Percentiles rank a stretch among this genome's conserved stretches.
These are phyloP conservation scores for Exophiala alcalophila DNA, from an alignment of 2,329 filamentous ascomycete genomes.

Conservation along the genomic window DNA sequence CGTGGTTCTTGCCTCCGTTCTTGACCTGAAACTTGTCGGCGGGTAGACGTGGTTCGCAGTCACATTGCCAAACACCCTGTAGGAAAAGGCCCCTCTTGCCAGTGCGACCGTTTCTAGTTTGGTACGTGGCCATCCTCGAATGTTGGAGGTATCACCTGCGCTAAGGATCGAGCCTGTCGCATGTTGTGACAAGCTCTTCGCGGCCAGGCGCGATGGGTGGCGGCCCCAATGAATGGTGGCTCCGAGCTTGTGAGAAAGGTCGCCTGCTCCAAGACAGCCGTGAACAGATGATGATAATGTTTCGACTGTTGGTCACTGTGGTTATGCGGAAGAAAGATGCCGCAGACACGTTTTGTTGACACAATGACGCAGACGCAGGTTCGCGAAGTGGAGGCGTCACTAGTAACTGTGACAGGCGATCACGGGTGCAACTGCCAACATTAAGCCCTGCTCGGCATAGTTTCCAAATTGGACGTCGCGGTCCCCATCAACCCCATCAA, in stretches of 20 bases:
- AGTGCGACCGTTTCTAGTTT: conserved; percentile 27
- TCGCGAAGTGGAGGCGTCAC: too few species aligned
- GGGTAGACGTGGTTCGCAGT: conserved; percentile 54
- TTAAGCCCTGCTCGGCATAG: neutral
- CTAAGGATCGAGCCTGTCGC: too few species aligned
- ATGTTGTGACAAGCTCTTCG: too few species aligned
- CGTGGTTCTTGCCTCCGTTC: conserved; percentile 56
- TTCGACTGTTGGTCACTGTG: too few species aligned
- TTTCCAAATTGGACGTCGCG: neutral
- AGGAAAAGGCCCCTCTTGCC: conserved; percentile 40
- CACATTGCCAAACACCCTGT: conserved; percentile 51
- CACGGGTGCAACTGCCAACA: neutral
- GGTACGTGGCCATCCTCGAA: conserved; percentile 21
- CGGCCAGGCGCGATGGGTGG: too few species aligned
- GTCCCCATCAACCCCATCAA: neutral
- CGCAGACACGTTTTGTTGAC: conserved; percentile 17
- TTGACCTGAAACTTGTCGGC: conserved; percentile 57
- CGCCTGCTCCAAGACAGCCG: too few species aligned
- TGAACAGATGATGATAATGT: too few species aligned
- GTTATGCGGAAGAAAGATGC: too few species aligned
- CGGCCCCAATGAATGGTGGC: too few species aligned
- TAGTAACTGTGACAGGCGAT: too few species aligned
- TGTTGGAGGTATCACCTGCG: too few species aligned
- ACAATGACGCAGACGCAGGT: conserved; percentile 19
- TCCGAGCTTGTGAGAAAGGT: too few species aligned